Base-by-base conservation (phyloP, 441 rosid species). In the Populus trichocarpa region DNA sequence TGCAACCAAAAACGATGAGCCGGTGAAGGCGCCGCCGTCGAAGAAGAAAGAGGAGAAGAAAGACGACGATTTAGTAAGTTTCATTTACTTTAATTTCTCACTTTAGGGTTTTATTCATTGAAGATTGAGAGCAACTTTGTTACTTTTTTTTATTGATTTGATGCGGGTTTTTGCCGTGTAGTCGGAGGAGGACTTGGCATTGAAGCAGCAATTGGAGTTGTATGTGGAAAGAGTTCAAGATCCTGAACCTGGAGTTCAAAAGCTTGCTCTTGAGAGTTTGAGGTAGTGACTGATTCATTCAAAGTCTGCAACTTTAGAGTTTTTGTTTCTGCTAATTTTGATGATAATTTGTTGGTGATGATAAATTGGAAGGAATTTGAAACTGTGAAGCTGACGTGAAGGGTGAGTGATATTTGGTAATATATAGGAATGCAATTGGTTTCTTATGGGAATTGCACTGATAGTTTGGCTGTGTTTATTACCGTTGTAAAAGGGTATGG, bases 191-290 rank as follows among this genome's bases (percentile, higher is more conserved):
- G 99, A 96, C 83, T 83, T 94, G 84, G 92, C 91, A 28, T 83
- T 96, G 83, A 93, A 93, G 90, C 93, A 96, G 83, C 98, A 96
- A 75, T 80, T 96, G 78, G 99, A 96, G 87, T 81, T 96, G 74
- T 93, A 93, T 75, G 98, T 94, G 36, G 98, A 96, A 76, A 89
- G 98, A 80, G 95, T 89, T 83, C 98, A 93, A 86, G 99, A 94
- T 81, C 82, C 96, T 59, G 92, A 96, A 77, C 92, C 96, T 6
- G 92, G 89, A 11, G 78, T 93, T 82, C 98, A 96, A 91, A 94
- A 89, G 87, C 86, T 87, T 73, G 97, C 98, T 53, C 89, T 96
- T 57, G 94, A 96, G 84, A 91, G 96, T 87, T 89, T 94, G 97
- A 94, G 97, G 99, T 96, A 79, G 7, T 16, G 33, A 7, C 20